A percentile compares a stretch with the other conserved stretches of the same genome.
Evolutionary conservation across 176 grass and related monocot species (phyloP).

Genomic region (Urochloa ruziziensis): DNA sequence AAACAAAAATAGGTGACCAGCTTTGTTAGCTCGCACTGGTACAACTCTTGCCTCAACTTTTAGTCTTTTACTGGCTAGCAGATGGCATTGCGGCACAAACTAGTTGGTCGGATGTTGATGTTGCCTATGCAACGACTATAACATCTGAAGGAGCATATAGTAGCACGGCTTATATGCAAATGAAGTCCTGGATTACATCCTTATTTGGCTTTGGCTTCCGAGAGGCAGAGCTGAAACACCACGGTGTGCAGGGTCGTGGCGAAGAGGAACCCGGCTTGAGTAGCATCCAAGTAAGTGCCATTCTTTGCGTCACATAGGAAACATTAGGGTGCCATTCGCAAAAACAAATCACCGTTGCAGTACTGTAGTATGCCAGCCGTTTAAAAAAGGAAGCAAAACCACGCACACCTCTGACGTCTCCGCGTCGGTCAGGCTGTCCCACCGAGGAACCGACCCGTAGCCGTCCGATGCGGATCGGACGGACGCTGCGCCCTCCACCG

Average conservation of each 20-base stretch:
- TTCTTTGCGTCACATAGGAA: background rate
- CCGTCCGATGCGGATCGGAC: background rate
- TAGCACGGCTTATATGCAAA: too few relatives aligned
- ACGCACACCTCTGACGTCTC: background rate
- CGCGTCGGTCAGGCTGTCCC: background rate
- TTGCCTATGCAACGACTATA: too few relatives aligned
- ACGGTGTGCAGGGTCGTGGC: background rate
- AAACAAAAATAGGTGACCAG: too few relatives aligned
- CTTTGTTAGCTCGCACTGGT: too few relatives aligned
- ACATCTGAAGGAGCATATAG: too few relatives aligned
- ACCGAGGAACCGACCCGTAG: background rate
- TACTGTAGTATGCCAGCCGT: background rate
- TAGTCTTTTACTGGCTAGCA: too few relatives aligned
- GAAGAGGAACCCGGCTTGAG: background rate
- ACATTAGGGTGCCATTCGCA: accelerated
- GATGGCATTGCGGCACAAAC: too few relatives aligned
- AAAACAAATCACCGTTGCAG: background rate
- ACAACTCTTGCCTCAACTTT: too few relatives aligned
- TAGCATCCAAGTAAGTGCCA: slow-evolving; percentile 26
- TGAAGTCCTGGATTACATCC: background rate
- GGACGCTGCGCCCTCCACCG: too few relatives aligned
- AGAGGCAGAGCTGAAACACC: background rate
- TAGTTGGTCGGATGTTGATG: too few relatives aligned
- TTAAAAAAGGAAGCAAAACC: background rate
- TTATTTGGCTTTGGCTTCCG: background rate